Evolutionary conservation across 495 filamentous ascomycete species (phyloP).

Genomic region (Trichoderma reesei): DNA sequence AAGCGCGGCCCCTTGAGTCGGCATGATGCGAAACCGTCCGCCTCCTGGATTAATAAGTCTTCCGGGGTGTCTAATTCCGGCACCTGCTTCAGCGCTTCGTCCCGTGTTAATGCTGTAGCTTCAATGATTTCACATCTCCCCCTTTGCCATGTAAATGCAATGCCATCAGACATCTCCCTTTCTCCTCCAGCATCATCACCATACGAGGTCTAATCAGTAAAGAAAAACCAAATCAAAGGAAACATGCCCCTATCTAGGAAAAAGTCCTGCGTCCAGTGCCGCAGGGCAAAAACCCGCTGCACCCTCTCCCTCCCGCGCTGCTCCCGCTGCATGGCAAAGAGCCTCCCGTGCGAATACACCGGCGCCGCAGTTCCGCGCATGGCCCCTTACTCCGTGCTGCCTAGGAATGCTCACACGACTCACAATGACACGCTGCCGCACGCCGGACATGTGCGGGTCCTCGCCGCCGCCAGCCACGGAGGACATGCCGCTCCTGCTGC

Average conservation of each 20-base stretch:
- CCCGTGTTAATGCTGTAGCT: not conserved
- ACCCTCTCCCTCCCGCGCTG: conserved; percentile 5
- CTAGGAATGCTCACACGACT: not conserved
- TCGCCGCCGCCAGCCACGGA: not conserved
- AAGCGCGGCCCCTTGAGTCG: not conserved
- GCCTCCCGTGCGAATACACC: conserved; percentile 1
- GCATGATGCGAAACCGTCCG: not conserved
- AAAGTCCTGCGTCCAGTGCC: conserved; percentile 7
- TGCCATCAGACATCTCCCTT: not conserved
- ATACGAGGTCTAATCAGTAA: too few species aligned
- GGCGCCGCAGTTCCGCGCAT: not conserved
- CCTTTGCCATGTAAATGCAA: not conserved
- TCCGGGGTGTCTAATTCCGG: not conserved
- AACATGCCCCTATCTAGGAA: conserved; percentile 10
- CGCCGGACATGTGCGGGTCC: not conserved
- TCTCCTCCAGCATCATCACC: not conserved
- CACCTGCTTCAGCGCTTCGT: not conserved
- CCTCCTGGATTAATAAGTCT: not conserved
- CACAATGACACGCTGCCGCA: not conserved
- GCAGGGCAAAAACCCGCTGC: conserved; percentile 7
- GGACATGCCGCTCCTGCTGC: not conserved
- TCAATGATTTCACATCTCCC: not conserved
- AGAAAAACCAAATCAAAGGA: not conserved
- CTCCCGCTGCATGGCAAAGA: not conserved
- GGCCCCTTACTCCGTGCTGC: not conserved